These are phyloP conservation scores for Beauveria scarabaeidicola DNA, from an alignment of 2,329 filamentous ascomycete species.

Conservation along the genomic window DNA sequence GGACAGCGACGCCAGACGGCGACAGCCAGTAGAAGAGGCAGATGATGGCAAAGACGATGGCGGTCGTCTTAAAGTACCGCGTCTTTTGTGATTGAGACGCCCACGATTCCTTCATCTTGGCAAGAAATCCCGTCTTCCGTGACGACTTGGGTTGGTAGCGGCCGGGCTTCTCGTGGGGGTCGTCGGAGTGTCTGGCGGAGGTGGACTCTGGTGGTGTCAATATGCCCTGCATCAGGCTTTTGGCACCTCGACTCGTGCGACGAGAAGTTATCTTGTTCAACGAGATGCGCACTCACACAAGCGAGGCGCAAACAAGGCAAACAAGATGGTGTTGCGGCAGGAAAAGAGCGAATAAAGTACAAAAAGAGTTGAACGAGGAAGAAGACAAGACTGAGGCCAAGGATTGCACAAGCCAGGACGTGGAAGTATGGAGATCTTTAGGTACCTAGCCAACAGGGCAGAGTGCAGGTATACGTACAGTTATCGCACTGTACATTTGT, in stretches of 20 bases:
- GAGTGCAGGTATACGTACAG: not conserved
- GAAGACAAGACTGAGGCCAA: not conserved
- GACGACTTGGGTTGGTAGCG: conserved; percentile 45
- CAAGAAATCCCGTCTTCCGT: conserved; percentile 39
- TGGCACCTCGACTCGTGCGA: conserved; percentile 9
- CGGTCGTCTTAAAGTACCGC: conserved; percentile 57
- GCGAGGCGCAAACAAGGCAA: conserved; percentile 10
- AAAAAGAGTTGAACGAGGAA: not conserved
- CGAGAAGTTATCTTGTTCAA: conserved; percentile 10
- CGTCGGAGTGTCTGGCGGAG: conserved; percentile 41
- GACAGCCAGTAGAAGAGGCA: conserved; percentile 57
- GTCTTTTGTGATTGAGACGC: conserved; percentile 57
- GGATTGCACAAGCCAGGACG: not conserved
- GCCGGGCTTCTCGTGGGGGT: conserved; percentile 57
- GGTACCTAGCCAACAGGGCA: not conserved
- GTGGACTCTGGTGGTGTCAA: conserved; percentile 6
- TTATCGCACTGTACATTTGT: not conserved
- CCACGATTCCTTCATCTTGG: conserved; percentile 48
- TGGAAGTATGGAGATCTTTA: not conserved
- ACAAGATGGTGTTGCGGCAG: not conserved
- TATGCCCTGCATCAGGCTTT: conserved; percentile 10
- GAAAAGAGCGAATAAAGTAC: not conserved
- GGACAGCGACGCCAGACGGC: conserved; percentile 47
- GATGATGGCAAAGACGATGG: conserved; percentile 51
- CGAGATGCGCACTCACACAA: conserved; percentile 11